Evolutionary conservation across 1,284 basidiomycete genomes (phyloP).

Genomic region (Ganoderma meredithae): DNA sequence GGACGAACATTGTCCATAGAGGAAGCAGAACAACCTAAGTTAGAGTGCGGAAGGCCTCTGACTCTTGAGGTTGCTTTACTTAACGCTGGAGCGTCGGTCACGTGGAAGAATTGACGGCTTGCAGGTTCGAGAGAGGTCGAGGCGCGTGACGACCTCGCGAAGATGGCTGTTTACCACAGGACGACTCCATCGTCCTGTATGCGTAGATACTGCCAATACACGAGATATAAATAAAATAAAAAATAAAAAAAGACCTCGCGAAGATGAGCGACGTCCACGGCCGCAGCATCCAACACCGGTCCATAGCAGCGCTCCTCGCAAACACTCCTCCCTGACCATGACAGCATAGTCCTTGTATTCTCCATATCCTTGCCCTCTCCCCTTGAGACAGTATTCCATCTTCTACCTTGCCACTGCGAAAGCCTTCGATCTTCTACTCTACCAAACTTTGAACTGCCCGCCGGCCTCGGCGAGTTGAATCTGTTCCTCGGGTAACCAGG

Average conservation of each 20-base stretch:
- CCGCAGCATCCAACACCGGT: background rate
- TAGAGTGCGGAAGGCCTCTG: too few relatives aligned
- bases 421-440: background rate
- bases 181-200: too few relatives aligned
- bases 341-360: background rate
- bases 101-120: background rate
- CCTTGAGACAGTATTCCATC: background rate
- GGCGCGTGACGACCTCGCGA: too few relatives aligned
- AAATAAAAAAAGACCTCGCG: too few relatives aligned
- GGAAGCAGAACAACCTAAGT: too few relatives aligned
- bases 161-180: too few relatives aligned
- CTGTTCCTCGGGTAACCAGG: too few relatives aligned
- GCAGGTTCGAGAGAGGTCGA: background rate
- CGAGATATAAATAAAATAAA: too few relatives aligned
- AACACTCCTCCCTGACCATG: background rate
- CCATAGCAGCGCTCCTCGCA: background rate
- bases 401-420: background rate
- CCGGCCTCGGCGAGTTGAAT: background rate
- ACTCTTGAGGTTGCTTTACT: too few relatives aligned
- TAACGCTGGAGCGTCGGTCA: background rate
- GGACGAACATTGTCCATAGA: too few relatives aligned
- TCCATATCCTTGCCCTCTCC: background rate
- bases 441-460: background rate
- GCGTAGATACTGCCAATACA: too few relatives aligned
- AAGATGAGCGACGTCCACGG: background rate